Conservation (phyloP, 768 basidiomycete species). For the Phlebiopsis flavidoalba region DNA sequence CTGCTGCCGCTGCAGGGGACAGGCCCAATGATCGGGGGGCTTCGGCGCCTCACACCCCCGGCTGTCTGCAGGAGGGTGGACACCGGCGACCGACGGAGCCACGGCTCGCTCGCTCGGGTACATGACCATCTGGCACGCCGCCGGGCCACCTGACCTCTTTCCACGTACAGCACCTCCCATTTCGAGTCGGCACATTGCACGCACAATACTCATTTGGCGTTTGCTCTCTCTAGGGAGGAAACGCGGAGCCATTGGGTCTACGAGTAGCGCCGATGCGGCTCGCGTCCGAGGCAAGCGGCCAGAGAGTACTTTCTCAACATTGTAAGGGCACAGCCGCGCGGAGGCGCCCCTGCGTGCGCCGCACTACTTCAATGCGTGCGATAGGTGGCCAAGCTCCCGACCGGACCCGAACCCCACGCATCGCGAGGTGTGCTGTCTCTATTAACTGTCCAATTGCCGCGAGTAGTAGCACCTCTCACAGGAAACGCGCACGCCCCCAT, state of each 20-base stretch:
- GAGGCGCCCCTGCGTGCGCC: no score
- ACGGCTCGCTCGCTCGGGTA: background rate
- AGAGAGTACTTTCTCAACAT: background rate
- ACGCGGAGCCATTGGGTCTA: background rate
- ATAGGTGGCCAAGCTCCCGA: background rate
- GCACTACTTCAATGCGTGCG: no score
- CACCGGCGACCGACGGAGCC: background rate
- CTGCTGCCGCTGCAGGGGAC: background rate
- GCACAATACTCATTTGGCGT: no score
- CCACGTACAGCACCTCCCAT: background rate
- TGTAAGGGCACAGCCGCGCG: no score
- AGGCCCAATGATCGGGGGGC: background rate
- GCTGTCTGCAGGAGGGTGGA: background rate
- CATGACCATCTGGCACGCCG: background rate
- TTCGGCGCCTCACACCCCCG: background rate
- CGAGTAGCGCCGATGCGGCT: background rate
- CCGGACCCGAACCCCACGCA: background rate
- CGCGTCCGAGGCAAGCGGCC: background rate
- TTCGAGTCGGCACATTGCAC: no score
- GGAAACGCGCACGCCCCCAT: background rate
- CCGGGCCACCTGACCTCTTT: background rate
- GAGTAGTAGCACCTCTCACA: background rate
- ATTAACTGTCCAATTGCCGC: background rate
- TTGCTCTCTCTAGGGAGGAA: background rate
- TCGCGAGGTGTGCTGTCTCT: background rate